A percentile compares a stretch with the other conserved stretches of the same genome.
phyloP scores from a whole-genome alignment of 2,329 filamentous ascomycete genomes.

The Triangularia verruculosa region DNA sequence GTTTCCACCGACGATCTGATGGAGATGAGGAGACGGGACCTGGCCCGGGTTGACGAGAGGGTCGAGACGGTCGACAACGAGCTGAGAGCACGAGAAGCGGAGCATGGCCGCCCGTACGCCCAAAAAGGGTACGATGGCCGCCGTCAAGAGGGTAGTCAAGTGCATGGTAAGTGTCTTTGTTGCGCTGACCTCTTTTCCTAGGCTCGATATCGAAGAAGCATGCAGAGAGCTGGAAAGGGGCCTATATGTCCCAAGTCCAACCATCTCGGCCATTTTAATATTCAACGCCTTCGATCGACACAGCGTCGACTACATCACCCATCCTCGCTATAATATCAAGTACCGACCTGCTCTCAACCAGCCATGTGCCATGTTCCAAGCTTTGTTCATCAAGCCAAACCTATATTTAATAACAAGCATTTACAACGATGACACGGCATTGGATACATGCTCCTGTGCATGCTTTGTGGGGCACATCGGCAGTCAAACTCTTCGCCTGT shows the following conservation, averaged over 20 bases:
- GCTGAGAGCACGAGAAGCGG: slow-evolving; percentile 24
- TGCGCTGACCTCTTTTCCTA: neutral
- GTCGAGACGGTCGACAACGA: slow-evolving; percentile 20
- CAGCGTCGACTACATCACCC: neutral
- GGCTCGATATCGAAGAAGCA: neutral
- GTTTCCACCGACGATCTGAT: slow-evolving; percentile 23
- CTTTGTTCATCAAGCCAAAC: neutral
- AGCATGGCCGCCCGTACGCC: slow-evolving; percentile 13
- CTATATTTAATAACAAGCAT: neutral
- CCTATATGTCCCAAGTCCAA: neutral
- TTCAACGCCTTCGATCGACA: neutral
- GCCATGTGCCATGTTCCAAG: neutral
- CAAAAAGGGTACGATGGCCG: slow-evolving; percentile 12
- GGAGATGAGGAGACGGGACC: slow-evolving; percentile 15
- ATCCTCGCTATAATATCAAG: neutral
- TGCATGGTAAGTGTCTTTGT: slow-evolving; percentile 3
- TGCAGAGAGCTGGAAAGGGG: neutral
- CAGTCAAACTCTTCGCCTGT: neutral
- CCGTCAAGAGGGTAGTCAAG: slow-evolving; percentile 10
- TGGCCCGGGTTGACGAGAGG: slow-evolving; percentile 19
- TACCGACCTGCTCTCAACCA: neutral
- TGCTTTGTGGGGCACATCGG: neutral
- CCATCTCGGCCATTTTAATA: neutral
- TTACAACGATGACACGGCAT: neutral
- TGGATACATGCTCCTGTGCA: neutral